A percentile compares a stretch with the other conserved stretches of the same genome.
Evolutionary conservation across 148 eudicot species (phyloP).

Genomic region (Camellia granthamiana): DNA sequence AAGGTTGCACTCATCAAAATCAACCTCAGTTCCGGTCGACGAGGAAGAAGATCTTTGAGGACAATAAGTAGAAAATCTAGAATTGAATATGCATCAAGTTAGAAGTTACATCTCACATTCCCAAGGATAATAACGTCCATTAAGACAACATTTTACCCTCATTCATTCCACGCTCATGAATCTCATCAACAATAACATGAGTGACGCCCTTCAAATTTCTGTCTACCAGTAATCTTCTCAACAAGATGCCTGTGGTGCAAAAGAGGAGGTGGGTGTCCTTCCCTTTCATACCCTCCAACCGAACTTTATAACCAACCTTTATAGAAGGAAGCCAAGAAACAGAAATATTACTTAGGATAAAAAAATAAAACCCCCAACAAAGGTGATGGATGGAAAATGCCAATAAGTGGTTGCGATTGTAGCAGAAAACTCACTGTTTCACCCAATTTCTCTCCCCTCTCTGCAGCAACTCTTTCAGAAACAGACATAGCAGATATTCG

Average conservation of each 20-base stretch:
- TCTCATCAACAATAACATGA: constrained; percentile 94
- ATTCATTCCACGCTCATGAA: constrained; percentile 99
- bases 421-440: constrained; percentile 75
- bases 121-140: constrained; percentile 1
- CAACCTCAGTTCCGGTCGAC: constrained; percentile 80
- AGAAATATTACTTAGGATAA: neutral
- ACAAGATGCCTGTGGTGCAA: constrained; percentile 94
- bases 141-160: constrained; percentile 58
- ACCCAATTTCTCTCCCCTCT: constrained; percentile 93
- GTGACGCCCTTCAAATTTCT: constrained; percentile 87
- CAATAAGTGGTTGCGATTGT: neutral
- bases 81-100: constrained; percentile 17
- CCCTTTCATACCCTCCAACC: constrained; percentile 96
- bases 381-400: constrained; percentile 1
- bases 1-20: constrained; percentile 98
- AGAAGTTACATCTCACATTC: constrained; percentile 13
- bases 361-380: neutral
- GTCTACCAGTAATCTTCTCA: constrained; percentile 88
- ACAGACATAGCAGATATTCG: constrained; percentile 97
- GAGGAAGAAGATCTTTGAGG: constrained; percentile 89
- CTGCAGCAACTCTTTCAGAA: constrained; percentile 92
- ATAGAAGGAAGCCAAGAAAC: constrained; percentile 16
- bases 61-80: constrained; percentile 94
- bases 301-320: constrained; percentile 97
- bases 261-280: constrained; percentile 92